Conservation (phyloP, 116 monocot species). For the Zostera marina region DNA sequence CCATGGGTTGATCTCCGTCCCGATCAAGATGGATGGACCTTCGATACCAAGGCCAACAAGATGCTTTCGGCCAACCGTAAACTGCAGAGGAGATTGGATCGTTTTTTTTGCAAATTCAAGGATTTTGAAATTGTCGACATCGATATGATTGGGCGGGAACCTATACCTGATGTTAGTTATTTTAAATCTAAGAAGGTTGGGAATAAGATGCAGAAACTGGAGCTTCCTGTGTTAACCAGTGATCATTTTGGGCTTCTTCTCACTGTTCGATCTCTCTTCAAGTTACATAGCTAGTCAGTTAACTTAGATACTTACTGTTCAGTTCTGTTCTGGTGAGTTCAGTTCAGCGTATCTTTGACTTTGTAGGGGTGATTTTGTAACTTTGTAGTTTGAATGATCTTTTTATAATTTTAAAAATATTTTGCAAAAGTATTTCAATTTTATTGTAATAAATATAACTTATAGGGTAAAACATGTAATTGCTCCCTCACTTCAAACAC, state of each 20-base stretch:
- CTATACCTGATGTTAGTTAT: constrained; percentile 41
- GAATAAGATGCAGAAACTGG: constrained; percentile 28
- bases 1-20: constrained; percentile 39
- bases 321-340: too few relatives aligned
- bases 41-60: constrained; percentile 48
- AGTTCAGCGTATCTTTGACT: too few relatives aligned
- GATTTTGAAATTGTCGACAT: constrained; percentile 34
- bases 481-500: too few relatives aligned
- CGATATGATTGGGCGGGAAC: constrained; percentile 59
- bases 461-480: too few relatives aligned
- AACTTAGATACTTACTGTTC: too few relatives aligned
- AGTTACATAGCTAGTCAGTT: too few relatives aligned
- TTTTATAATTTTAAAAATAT: too few relatives aligned
- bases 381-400: too few relatives aligned
- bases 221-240: constrained; percentile 66
- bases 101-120: constrained; percentile 25
- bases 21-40: constrained; percentile 46
- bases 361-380: too few relatives aligned
- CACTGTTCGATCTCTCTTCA: too few relatives aligned
- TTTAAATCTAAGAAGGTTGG: constrained; percentile 46
- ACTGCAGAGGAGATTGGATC: constrained; percentile 45
- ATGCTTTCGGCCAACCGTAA: constrained; percentile 42
- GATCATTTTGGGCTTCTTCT: constrained; percentile 40
- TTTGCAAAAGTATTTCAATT: too few relatives aligned
- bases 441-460: too few relatives aligned